These are phyloP conservation scores for Apostasia ramifera DNA, from an alignment of 106 monocot species.

Conservation along the genomic window DNA sequence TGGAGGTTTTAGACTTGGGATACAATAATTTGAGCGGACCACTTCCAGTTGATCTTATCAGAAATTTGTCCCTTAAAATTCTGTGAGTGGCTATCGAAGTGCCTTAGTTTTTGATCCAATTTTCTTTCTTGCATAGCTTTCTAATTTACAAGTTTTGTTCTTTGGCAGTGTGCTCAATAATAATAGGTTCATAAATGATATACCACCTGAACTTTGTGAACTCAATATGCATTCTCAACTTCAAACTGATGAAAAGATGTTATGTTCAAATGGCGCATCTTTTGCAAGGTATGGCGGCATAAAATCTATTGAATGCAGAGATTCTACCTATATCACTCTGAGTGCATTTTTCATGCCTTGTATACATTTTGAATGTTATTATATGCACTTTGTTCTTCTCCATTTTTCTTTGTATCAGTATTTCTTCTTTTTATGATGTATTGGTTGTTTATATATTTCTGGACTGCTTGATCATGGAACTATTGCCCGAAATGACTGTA, in stretches of 20 bases:
- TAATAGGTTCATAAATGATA: conserved; percentile 23
- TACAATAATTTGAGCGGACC: conserved; percentile 43
- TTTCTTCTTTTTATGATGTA: too few species aligned
- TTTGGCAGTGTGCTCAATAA: conserved; percentile 15
- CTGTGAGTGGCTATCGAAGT: conserved; percentile 25
- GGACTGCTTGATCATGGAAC: too few species aligned
- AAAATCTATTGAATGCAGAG: too few species aligned
- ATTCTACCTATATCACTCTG: too few species aligned
- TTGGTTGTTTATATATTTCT: too few species aligned
- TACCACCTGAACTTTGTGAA: conserved; percentile 11
- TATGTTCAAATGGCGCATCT: conserved; percentile 8
- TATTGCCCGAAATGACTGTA: too few species aligned
- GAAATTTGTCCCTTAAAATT: conserved; percentile 19
- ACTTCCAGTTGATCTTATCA: conserved; percentile 24
- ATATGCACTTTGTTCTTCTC: too few species aligned
- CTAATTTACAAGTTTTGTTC: conserved; percentile 4
- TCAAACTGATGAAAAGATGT: conserved; percentile 13
- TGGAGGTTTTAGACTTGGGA: conserved; percentile 43
- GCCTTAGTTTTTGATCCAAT: background rate
- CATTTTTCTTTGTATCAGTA: too few species aligned
- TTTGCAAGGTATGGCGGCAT: conserved; percentile 5
- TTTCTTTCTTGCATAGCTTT: background rate
- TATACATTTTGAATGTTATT: too few species aligned
- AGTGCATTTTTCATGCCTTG: too few species aligned
- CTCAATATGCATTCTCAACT: conserved; percentile 20